Base-by-base conservation (phyloP, 2,329 filamentous ascomycete species). In the Ophiostoma tasmaniense region DNA sequence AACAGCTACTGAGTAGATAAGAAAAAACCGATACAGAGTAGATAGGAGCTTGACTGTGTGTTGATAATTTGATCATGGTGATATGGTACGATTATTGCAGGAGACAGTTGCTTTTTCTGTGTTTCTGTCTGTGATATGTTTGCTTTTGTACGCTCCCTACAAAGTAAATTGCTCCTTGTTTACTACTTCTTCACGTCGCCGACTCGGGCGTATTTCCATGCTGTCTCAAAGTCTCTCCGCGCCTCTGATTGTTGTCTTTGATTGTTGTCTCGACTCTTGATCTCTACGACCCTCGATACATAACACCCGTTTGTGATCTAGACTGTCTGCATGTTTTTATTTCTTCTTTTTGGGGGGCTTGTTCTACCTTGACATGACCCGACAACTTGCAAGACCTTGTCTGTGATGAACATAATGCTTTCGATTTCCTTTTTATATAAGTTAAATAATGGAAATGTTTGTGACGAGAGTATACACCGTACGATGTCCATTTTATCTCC, bases 371-470 rank as follows among this genome's bases (percentile, higher is more conserved):
- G 30, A 35, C 61, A 33, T 64, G 42, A 35, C 61, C 61, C 61
- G 61, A 64, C 6, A 35, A 35, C 30, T 64, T 64, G 61, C n/a
- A 20, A 64, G 61, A 64, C 61, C 61, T 64, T 64, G 61, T 64
- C 61, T 64, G 61, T 64, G 33, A 64, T 64, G 61, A 64, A n/a
- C 30, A 14, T 3, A 37, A 64, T 64, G 61, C 37, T 20, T 64
- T n/a, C 22, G 17, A 64, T 14, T 55, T 22, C 25, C 3, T 2
- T 45, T 45, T 45, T 13, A 1, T 39, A 1, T 13, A 13, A 37
- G 11, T 7, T 8, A n/a, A 20, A 20, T 25, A 22, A 8, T 25
- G 11, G 14, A 11, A 25, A 55, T 55, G 50, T 55, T 55, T 55
- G 50, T 55, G 50, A 55, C 25, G 50, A 25, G 50, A 11, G 3